phyloP scores from a whole-genome alignment of 2,329 filamentous ascomycete species.

The Sclerotinia borealis region DNA sequence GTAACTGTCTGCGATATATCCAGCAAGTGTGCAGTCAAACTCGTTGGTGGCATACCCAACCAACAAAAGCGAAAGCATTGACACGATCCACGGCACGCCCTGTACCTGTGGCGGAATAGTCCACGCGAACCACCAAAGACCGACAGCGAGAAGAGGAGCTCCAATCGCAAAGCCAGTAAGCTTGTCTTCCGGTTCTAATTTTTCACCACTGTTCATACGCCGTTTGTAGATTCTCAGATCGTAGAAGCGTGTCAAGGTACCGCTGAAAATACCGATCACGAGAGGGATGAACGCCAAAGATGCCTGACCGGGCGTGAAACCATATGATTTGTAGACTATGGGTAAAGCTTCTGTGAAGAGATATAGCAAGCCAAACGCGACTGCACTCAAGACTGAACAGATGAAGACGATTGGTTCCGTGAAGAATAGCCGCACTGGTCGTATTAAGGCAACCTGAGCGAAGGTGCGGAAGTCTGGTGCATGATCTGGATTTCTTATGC shows the following conservation, averaged over 20 bases:
- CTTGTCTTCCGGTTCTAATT: constrained; percentile 40
- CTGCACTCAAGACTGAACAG: constrained; percentile 38
- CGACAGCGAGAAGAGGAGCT: constrained; percentile 38
- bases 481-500: constrained; percentile 36
- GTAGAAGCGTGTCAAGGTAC: constrained; percentile 39
- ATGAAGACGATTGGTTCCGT: constrained; percentile 43
- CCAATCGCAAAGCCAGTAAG: constrained; percentile 41
- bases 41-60: constrained; percentile 45
- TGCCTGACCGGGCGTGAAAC: constrained; percentile 31
- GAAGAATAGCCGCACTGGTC: constrained; percentile 39
- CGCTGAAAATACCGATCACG: constrained; percentile 36
- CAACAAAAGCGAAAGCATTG: constrained; percentile 37
- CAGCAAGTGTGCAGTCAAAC: constrained; percentile 36
- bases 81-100: constrained; percentile 36
- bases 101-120: constrained; percentile 39
- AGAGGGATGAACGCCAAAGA: constrained; percentile 39
- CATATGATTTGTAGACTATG: constrained; percentile 36
- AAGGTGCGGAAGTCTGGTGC: constrained; percentile 35
- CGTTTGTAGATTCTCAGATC: constrained; percentile 35
- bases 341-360: constrained; percentile 41
- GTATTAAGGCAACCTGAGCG: constrained; percentile 34
- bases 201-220: constrained; percentile 2
- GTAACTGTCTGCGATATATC: constrained; percentile 42
- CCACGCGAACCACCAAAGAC: constrained; percentile 42
- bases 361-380: constrained; percentile 42